Percentiles rank a stretch among this genome's conserved stretches.
phyloP scores from a whole-genome alignment of 192 early-diverging fungal genomes.

The Podila clonocystis region DNA sequence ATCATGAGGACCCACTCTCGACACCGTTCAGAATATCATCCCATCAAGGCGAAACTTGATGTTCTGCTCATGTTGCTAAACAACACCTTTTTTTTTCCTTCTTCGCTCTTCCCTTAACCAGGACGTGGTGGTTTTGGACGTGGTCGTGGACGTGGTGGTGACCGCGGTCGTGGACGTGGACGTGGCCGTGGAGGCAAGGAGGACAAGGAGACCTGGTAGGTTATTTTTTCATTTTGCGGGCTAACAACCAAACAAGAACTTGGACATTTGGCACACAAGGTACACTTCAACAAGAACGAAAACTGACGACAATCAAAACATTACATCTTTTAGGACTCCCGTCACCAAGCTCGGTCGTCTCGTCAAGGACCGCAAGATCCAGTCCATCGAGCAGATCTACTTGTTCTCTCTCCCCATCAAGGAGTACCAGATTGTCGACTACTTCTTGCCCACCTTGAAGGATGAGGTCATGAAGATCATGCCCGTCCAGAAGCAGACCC shows the following conservation, averaged over 20 bases:
- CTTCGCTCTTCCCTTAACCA: slow-evolving; percentile 24
- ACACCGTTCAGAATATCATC: too few species aligned
- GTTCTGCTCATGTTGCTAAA: neutral
- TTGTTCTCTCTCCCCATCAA: slow-evolving; percentile 99
- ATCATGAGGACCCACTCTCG: too few species aligned
- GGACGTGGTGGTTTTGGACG: slow-evolving; percentile 83
- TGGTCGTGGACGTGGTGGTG: slow-evolving; percentile 78
- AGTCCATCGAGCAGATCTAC: slow-evolving; percentile 97
- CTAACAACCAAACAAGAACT: slow-evolving; percentile 46
- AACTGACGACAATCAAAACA: neutral
- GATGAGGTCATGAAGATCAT: slow-evolving; percentile 99
- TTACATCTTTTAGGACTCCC: slow-evolving; percentile 59
- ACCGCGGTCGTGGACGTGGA: slow-evolving; percentile 66
- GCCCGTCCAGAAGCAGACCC: slow-evolving; percentile 99
- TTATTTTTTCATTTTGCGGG: slow-evolving; percentile 5
- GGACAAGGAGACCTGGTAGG: slow-evolving; percentile 79
- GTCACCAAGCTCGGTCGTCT: slow-evolving; percentile 99
- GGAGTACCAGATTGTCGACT: slow-evolving; percentile 99
- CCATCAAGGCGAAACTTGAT: too few species aligned
- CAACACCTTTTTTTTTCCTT: neutral
- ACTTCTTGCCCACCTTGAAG: slow-evolving; percentile 94
- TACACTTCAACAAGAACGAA: too few species aligned
- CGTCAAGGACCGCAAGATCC: slow-evolving; percentile 98
- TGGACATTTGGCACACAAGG: too few species aligned
- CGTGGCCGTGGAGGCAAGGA: slow-evolving; percentile 80